These are phyloP conservation scores for Lactarius psammicola DNA, from an alignment of 768 basidiomycete species.

Conservation along the genomic window DNA sequence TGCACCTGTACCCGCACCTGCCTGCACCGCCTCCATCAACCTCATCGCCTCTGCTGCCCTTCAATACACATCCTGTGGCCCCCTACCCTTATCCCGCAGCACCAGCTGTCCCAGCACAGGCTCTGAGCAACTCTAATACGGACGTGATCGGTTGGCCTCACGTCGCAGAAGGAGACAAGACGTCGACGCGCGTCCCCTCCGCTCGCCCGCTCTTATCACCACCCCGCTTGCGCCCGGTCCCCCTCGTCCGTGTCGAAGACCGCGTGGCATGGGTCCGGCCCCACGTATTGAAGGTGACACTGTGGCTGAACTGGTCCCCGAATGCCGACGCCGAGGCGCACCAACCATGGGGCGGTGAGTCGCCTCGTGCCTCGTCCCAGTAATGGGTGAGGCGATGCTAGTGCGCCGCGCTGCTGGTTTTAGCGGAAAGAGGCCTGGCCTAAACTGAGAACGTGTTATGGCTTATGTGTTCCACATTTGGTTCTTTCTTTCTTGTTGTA, in stretches of 20 bases:
- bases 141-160: background rate
- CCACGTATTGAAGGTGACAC: slow-evolving; percentile 11
- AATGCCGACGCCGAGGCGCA: slow-evolving; percentile 6
- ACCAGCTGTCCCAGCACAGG: background rate
- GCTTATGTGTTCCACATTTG: background rate
- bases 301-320: slow-evolving; percentile 19
- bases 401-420: background rate
- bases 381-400: background rate
- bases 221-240: background rate
- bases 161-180: background rate
- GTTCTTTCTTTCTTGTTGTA: background rate
- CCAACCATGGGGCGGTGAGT: background rate
- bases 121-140: background rate
- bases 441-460: background rate
- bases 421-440: background rate
- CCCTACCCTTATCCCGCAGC: background rate
- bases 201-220: background rate
- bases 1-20: background rate
- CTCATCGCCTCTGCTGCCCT: background rate
- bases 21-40: background rate
- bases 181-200: background rate
- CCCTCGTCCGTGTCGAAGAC: slow-evolving; percentile 20
- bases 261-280: background rate
- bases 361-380: background rate
- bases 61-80: background rate